phyloP scores from a whole-genome alignment of 2,329 filamentous ascomycete genomes.

The Onygenales sp. region DNA sequence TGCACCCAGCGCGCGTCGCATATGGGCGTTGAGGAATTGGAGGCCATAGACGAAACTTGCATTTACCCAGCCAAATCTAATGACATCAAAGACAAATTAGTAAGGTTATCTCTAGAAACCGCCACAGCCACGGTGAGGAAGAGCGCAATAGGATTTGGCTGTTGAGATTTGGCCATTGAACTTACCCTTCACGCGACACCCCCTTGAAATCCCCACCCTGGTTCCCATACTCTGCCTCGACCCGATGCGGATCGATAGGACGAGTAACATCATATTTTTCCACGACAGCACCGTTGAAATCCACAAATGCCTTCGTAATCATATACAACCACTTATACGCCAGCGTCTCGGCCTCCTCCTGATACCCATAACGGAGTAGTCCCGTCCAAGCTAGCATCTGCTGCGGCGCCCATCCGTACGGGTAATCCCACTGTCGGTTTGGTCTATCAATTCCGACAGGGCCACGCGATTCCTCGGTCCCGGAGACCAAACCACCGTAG shows the following conservation, averaged over 20 bases:
- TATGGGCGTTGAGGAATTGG: slow-evolving; percentile 78
- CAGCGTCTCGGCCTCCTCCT: slow-evolving; percentile 77
- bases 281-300: slow-evolving; percentile 96
- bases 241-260: slow-evolving; percentile 79
- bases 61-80: slow-evolving; percentile 96
- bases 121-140: background rate
- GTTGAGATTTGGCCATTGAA: slow-evolving; percentile 15
- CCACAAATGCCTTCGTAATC: slow-evolving; percentile 96
- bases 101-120: background rate
- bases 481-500: slow-evolving; percentile 77
- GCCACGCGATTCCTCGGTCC: slow-evolving; percentile 82
- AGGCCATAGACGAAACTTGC: slow-evolving; percentile 93
- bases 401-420: slow-evolving; percentile 96
- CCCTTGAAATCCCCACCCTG: slow-evolving; percentile 93
- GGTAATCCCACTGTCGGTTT: slow-evolving; percentile 97
- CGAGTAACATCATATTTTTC: slow-evolving; percentile 98
- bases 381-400: slow-evolving; percentile 98
- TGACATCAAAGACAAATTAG: slow-evolving; percentile 1
- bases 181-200: slow-evolving; percentile 89
- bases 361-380: slow-evolving; percentile 81
- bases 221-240: slow-evolving; percentile 96
- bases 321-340: slow-evolving; percentile 97
- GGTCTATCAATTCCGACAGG: slow-evolving; percentile 69
- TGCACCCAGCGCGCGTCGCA: slow-evolving; percentile 78
- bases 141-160: background rate